Conservation (phyloP, 306 rosid genomes). For the Cucurbita ficifolia region DNA sequence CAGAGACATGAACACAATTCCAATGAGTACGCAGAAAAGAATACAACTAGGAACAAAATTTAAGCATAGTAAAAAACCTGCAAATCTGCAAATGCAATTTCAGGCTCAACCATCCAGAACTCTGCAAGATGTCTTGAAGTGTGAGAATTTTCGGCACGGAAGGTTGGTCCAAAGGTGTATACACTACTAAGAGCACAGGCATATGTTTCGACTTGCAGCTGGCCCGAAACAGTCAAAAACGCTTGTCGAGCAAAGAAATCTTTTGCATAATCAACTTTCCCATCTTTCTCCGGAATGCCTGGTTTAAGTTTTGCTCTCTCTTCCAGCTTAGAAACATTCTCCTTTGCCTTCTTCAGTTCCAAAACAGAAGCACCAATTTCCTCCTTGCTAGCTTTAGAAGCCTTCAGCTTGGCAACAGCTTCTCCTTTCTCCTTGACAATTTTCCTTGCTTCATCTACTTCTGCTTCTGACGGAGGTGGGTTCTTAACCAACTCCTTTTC, state of each 20-base stretch:
- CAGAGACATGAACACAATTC: neutral
- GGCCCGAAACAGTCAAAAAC: slow-evolving; percentile 92
- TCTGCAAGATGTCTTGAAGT: slow-evolving; percentile 95
- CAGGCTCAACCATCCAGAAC: slow-evolving; percentile 99
- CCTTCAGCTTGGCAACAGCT: slow-evolving; percentile 49
- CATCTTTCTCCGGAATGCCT: slow-evolving; percentile 74
- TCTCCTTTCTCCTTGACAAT: slow-evolving; percentile 60
- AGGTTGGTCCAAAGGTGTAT: slow-evolving; percentile 96
- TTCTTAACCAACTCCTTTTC: slow-evolving; percentile 63
- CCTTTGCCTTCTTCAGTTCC: slow-evolving; percentile 65
- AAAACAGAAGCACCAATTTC: slow-evolving; percentile 50
- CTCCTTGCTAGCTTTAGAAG: slow-evolving; percentile 51
- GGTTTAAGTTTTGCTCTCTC: slow-evolving; percentile 81
- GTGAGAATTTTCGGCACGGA: slow-evolving; percentile 96
- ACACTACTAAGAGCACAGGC: slow-evolving; percentile 76
- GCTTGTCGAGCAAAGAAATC: slow-evolving; percentile 99
- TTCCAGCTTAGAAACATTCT: slow-evolving; percentile 36
- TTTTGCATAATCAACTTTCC: slow-evolving; percentile 62
- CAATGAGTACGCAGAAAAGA: neutral
- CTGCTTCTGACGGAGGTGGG: slow-evolving; percentile 75
- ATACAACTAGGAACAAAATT: neutral
- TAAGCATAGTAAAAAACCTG: slow-evolving; percentile 24
- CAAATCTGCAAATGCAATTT: slow-evolving; percentile 88
- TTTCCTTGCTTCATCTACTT: slow-evolving; percentile 51
- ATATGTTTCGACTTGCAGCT: slow-evolving; percentile 85